Evolutionary conservation across 164 flowering plant genomes (phyloP), one percentile per base, ranked within the genome.

Genomic region (Berberis vulgaris): DNA sequence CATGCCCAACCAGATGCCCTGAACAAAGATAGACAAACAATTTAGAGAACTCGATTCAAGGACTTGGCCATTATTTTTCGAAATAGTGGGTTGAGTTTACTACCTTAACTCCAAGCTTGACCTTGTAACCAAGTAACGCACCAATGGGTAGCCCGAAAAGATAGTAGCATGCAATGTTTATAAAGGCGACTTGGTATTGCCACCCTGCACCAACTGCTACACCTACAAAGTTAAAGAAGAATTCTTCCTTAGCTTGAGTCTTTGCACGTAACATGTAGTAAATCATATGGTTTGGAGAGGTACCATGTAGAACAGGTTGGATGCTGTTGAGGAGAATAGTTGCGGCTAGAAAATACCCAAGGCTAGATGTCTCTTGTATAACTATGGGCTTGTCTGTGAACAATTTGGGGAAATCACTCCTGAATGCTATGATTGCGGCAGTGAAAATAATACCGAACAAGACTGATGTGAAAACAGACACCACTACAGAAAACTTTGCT

Each of bases 181-280:
- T 63, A 12, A 65, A 44, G 26, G 86, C 88, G 50, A 84, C 82
- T 10, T 64, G 57, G 43, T 60, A 45, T 54, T 84, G 89, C 89
- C 84, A 81, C 1, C 86, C 89, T 56, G 89, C 89, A 59, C 89
- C 89, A 41, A 82, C 77, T 52, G 83, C 85, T 8, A 81, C 86
- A 41, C 89, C 89, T 82, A 79, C 67, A 69, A 55, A 55, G 13
- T 39, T 3, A 1, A 55, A 13, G 40, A 59, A 8, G 0, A 43
- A 42, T 42, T 43, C 38, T 59, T 42, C 11, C 11, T 4, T 43
- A n/a, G 10, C 26, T 26, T 26, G 26, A 26, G 26, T 26, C 26
- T 26, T 26, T 26, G 26, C 26, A 26, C 26, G 0, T 26, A 26
- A 8, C 3, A 6, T 47, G 39, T 53, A 44, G 38, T 7, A 52